These are phyloP conservation scores for Lippia alba DNA, from an alignment of 305 asterid species.

Conservation along the genomic window DNA sequence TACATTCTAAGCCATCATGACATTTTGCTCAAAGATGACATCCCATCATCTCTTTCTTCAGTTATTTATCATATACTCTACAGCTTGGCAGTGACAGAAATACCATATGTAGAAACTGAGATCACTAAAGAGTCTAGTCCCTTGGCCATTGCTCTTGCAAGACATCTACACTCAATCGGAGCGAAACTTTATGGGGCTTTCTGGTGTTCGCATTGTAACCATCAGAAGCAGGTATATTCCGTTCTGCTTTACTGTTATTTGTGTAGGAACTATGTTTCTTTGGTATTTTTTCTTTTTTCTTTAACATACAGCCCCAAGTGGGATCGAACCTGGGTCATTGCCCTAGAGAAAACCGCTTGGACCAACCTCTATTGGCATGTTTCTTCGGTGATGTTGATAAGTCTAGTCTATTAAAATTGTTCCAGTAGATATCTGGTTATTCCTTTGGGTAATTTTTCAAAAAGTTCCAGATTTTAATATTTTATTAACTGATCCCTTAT, in stretches of 20 bases:
- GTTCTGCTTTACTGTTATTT: constrained; percentile 17
- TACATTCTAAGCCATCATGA: constrained; percentile 18
- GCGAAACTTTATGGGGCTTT: constrained; percentile 92
- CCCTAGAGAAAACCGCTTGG: too few relatives aligned
- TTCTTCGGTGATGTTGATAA: too few relatives aligned
- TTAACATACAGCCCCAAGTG: too few relatives aligned
- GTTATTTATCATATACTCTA: constrained; percentile 28
- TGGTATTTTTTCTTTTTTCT: too few relatives aligned
- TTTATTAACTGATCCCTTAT: neutral
- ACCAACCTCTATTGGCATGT: too few relatives aligned
- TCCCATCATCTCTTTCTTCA: constrained; percentile 23
- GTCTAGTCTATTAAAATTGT: constrained; percentile 1
- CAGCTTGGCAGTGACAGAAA: constrained; percentile 62
- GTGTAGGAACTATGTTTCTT: neutral
- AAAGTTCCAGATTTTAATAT: neutral
- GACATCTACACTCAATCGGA: constrained; percentile 72
- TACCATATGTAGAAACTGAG: constrained; percentile 64
- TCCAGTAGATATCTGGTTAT: too few relatives aligned
- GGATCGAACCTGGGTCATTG: too few relatives aligned
- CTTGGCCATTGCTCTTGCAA: constrained; percentile 81
- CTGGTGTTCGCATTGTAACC: constrained; percentile 92
- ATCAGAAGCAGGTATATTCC: constrained; percentile 75
- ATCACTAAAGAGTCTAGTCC: constrained; percentile 74
- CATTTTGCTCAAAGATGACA: constrained; percentile 25
- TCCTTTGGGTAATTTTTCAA: neutral